Base-by-base conservation (phyloP, 2,329 filamentous ascomycete species). In the Nothomitra cinnamomea region DNA sequence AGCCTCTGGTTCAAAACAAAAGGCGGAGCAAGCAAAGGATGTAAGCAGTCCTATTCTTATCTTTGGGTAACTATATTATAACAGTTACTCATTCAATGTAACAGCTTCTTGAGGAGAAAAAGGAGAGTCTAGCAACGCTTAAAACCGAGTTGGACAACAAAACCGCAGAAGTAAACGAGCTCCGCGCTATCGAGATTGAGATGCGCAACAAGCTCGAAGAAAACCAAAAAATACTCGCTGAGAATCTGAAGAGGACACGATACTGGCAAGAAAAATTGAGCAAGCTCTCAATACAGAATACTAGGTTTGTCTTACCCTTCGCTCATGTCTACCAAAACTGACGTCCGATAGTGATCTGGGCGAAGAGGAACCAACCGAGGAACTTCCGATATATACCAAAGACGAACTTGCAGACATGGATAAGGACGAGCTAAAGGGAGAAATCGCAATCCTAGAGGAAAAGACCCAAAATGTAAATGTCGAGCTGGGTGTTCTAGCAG, bases 121-220 rank as follows among this genome's bases (percentile, higher is more conserved):
- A 87, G 67, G 78, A 83, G 59, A 85, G 92, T 64, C 76, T 98
- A 2, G 76, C 81, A 48, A 72, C 78, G 8, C 68, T 96, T 54
- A 98, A 96, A 70, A 72, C 78, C 2, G 86, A 95, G 61, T 75
- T 96, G 10, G 90, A 98, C 59, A 82, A 85, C 61, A 94, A 89
- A 72, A 84, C 80, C 1, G 71, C 82, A 0, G 87, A 94, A 64
- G 75, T 96, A 54, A 95, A 96, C 63, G 84, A 87, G 63, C 94
- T 85, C 0, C 80, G 90, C 8, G 89, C 87, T 0, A 73, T 83
- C 2, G 92, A 98, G 67, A 95, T 98, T 57, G 92, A 98, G 68
- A 95, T 96, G 88, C 85, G 86, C 58, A 96, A 96, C 69, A 94
- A 94, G 70, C 81, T 98, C 1, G 92, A 96, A 63, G 90, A 96